A percentile compares a stretch with the other conserved stretches of the same genome.
phyloP scores from a whole-genome alignment of 75 land plant genomes.

The Pinus albicaulis region DNA sequence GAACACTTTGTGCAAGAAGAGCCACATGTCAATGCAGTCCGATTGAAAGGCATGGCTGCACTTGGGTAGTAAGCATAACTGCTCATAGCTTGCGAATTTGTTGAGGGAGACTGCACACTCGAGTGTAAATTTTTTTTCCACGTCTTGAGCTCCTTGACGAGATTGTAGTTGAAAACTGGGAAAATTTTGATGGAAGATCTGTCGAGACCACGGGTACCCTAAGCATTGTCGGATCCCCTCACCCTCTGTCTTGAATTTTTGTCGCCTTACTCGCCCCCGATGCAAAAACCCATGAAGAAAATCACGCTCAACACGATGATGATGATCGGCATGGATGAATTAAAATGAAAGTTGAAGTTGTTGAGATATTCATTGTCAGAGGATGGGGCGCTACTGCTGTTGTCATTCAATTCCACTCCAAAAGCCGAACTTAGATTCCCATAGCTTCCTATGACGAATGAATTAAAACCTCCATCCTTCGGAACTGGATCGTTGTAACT shows the following conservation, averaged over 20 bases:
- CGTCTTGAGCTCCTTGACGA: background rate
- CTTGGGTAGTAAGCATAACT: slow-evolving; percentile 23
- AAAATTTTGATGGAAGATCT: background rate
- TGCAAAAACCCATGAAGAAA: background rate
- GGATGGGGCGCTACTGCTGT: no score
- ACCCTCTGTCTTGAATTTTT: no score
- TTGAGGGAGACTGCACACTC: slow-evolving; percentile 37
- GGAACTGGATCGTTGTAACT: no score
- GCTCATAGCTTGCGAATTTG: slow-evolving; percentile 26
- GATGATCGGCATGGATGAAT: no score
- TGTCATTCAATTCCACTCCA: no score
- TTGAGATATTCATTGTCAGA: no score
- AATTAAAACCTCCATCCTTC: no score
- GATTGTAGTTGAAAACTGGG: slow-evolving; percentile 1
- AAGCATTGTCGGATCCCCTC: background rate
- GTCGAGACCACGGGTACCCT: background rate
- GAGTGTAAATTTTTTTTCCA: background rate
- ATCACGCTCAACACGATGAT: no score
- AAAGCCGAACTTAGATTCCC: no score
- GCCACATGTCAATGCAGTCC: slow-evolving; percentile 38
- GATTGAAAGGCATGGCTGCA: slow-evolving; percentile 37
- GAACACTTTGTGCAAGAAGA: slow-evolving; percentile 27
- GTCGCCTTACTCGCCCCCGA: slow-evolving; percentile 1
- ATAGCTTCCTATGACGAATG: no score
- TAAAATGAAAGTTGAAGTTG: no score